Percentiles rank a stretch among this genome's conserved stretches.
These are phyloP conservation scores for Theobroma grandiflorum DNA, from an alignment of 441 rosid genomes.

Conservation along the genomic window DNA sequence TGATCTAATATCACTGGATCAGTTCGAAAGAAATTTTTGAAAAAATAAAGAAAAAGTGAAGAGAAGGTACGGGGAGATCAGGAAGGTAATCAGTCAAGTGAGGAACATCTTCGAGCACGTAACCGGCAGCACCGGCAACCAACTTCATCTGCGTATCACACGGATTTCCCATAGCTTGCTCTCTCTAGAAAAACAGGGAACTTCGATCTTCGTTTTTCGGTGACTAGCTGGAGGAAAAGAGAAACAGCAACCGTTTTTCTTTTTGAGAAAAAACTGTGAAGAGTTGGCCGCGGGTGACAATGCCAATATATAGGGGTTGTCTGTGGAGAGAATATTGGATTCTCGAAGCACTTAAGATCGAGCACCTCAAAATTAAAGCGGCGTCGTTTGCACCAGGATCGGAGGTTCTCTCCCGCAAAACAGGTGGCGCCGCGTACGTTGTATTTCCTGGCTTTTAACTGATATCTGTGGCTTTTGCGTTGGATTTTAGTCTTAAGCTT, in stretches of 20 bases:
- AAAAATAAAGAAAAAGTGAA: neutral
- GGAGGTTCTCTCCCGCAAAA: neutral
- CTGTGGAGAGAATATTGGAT: constrained; percentile 8
- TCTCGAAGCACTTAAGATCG: neutral
- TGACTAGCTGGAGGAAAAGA: neutral
- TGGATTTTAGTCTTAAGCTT: too few relatives aligned
- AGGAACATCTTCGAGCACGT: constrained; percentile 81
- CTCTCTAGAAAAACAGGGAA: neutral
- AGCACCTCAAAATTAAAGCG: neutral
- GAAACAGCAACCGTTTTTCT: neutral
- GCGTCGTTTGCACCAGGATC: neutral
- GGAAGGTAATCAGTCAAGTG: constrained; percentile 67
- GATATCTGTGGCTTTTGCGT: too few relatives aligned
- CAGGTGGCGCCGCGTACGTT: neutral
- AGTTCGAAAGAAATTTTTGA: neutral
- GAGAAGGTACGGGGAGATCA: constrained; percentile 51
- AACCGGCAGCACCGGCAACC: constrained; percentile 57
- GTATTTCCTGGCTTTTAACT: too few relatives aligned
- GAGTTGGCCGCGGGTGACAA: neutral
- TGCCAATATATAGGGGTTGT: neutral
- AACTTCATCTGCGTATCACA: constrained; percentile 43
- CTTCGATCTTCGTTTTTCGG: neutral
- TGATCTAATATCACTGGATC: neutral
- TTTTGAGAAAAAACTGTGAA: neutral
- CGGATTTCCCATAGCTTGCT: constrained; percentile 21